Evolutionary conservation across 345 rosid genomes (phyloP).

Genomic region (Pistacia vera): DNA sequence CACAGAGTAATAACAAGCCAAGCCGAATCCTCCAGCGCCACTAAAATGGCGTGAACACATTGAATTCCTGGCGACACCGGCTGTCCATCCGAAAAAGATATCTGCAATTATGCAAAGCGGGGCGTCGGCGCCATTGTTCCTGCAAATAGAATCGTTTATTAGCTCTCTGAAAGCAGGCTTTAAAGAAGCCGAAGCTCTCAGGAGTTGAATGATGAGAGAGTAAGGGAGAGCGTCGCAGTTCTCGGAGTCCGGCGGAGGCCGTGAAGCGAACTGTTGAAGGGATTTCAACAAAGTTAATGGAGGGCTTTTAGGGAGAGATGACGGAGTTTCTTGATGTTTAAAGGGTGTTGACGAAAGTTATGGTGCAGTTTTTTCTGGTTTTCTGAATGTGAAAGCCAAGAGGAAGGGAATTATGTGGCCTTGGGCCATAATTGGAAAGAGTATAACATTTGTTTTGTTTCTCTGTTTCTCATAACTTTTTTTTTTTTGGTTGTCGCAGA

Average conservation of each 20-base stretch:
- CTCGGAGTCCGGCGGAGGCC: slow-evolving; percentile 67
- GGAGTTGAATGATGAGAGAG: slow-evolving; percentile 48
- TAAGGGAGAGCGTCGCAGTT: slow-evolving; percentile 74
- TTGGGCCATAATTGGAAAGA: slow-evolving; percentile 86
- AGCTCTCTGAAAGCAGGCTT: slow-evolving; percentile 43
- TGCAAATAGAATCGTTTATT: slow-evolving; percentile 20
- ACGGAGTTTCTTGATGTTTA: slow-evolving; percentile 51
- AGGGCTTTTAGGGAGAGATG: slow-evolving; percentile 53
- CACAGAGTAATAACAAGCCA: slow-evolving; percentile 57
- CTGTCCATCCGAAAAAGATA: slow-evolving; percentile 64
- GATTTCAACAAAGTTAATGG: slow-evolving; percentile 56
- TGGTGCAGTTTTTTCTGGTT: slow-evolving; percentile 8
- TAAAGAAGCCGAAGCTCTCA: slow-evolving; percentile 59
- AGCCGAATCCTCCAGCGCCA: slow-evolving; percentile 49
- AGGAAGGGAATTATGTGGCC: slow-evolving; percentile 81
- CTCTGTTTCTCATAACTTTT: slow-evolving; percentile 12
- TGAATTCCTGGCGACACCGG: slow-evolving; percentile 47
- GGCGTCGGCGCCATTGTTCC: slow-evolving; percentile 9
- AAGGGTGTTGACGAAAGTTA: slow-evolving; percentile 61
- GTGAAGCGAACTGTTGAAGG: slow-evolving; percentile 58
- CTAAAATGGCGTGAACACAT: slow-evolving; percentile 54
- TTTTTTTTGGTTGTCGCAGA: neutral
- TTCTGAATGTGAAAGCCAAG: slow-evolving; percentile 52
- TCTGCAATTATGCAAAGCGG: slow-evolving; percentile 56
- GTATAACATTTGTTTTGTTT: slow-evolving; percentile 34